Percentiles rank a stretch among this genome's conserved stretches.
Evolutionary conservation across 1,284 basidiomycete genomes (phyloP).

Genomic region (Caloboletus inedulis): DNA sequence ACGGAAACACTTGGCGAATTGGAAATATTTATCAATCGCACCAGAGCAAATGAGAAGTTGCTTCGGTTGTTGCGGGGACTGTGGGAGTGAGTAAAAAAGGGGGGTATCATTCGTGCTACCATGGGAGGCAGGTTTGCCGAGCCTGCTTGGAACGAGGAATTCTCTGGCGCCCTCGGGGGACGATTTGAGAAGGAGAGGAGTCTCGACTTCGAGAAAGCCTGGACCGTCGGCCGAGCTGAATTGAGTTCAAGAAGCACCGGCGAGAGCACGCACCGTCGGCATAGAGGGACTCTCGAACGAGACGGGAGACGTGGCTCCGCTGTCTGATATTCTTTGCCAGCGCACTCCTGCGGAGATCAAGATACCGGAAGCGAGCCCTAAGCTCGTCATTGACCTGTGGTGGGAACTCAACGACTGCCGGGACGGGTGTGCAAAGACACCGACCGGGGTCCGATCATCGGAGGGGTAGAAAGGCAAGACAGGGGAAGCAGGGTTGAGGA

Average conservation of each 20-base stretch:
- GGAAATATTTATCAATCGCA: conserved; percentile 87
- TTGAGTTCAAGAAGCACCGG: background rate
- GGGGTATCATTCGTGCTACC: conserved; percentile 36
- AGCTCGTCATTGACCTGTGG: conserved; percentile 80
- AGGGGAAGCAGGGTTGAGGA: conserved; percentile 76
- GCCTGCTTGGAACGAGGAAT: conserved; percentile 88
- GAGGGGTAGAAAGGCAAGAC: conserved; percentile 81
- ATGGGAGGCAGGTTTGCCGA: conserved; percentile 31
- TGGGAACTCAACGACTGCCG: conserved; percentile 22
- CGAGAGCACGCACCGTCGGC: conserved; percentile 53
- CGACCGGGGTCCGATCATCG: conserved; percentile 67
- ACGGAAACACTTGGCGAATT: conserved; percentile 91
- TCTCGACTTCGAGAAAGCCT: conserved; percentile 93
- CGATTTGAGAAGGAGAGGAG: conserved; percentile 88
- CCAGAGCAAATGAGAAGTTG: conserved; percentile 91
- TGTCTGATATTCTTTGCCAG: conserved; percentile 78
- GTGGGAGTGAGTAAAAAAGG: conserved; percentile 86
- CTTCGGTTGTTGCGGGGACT: conserved; percentile 96
- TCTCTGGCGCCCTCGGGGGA: conserved; percentile 94
- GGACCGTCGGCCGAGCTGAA: conserved; percentile 12
- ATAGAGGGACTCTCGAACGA: conserved; percentile 73
- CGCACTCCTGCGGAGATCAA: conserved; percentile 78
- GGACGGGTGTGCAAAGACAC: conserved; percentile 29
- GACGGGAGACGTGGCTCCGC: conserved; percentile 76
- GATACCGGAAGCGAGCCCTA: conserved; percentile 79